A percentile compares a stretch with the other conserved stretches of the same genome.
These are phyloP conservation scores for Diphasiastrum complanatum DNA, from an alignment of 83 land plant genomes.

Conservation along the genomic window DNA sequence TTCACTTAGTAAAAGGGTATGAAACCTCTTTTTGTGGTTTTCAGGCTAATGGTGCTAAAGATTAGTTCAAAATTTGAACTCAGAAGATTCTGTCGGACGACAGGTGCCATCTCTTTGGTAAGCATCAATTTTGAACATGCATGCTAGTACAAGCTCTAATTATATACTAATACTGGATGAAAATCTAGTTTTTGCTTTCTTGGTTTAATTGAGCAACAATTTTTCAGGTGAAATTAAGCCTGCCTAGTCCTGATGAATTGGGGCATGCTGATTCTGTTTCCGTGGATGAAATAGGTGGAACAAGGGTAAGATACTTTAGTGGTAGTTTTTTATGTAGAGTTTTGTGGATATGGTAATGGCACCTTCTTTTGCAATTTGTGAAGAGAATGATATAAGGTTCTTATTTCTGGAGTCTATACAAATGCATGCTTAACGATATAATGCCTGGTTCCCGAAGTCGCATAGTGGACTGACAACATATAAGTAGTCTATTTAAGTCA, in stretches of 20 bases:
- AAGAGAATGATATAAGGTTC: not conserved
- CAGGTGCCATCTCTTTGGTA: slow-evolving; percentile 84
- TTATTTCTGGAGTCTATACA: too few species aligned
- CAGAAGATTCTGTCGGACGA: slow-evolving; percentile 84
- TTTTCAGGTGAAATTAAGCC: slow-evolving; percentile 69
- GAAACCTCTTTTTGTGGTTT: not conserved
- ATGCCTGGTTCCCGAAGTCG: too few species aligned
- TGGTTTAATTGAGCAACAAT: not conserved
- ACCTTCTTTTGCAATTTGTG: slow-evolving; percentile 15
- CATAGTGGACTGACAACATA: too few species aligned
- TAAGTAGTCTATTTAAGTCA: too few species aligned
- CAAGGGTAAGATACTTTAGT: slow-evolving; percentile 53
- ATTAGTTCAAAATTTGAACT: slow-evolving; percentile 95
- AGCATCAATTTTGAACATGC: slow-evolving; percentile 3
- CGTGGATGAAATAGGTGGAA: slow-evolving; percentile 91
- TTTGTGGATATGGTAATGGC: not conserved
- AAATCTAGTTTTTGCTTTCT: not conserved
- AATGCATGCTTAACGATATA: too few species aligned
- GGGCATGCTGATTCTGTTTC: slow-evolving; percentile 91
- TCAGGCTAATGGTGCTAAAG: slow-evolving; percentile 92
- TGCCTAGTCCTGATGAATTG: slow-evolving; percentile 79
- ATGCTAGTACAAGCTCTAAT: not conserved
- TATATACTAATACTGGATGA: not conserved
- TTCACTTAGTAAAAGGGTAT: too few species aligned
- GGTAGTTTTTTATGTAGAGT: not conserved